Evolutionary conservation across 1,284 basidiomycete species (phyloP).

Genomic region (Bjerkandera adusta): DNA sequence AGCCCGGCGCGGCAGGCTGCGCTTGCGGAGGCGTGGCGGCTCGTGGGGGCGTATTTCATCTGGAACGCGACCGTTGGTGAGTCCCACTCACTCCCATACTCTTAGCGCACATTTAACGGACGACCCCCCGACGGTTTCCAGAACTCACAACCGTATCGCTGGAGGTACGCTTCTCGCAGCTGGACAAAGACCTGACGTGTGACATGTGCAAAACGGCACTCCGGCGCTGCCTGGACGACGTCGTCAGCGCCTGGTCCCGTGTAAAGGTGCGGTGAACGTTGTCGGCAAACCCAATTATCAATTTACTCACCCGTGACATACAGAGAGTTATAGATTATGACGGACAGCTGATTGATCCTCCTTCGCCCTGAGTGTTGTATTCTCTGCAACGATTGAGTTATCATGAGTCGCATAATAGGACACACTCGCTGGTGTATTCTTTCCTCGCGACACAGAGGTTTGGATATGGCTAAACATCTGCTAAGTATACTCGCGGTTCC

Average conservation of each 20-base stretch:
- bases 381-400: no score
- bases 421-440: no score
- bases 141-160: background rate
- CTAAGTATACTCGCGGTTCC: no score
- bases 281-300: no score
- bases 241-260: constrained; percentile 66
- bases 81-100: background rate
- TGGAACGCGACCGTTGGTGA: constrained; percentile 36
- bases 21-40: constrained; percentile 34
- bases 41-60: constrained; percentile 33
- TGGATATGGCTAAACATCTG: no score
- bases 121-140: background rate
- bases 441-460: no score
- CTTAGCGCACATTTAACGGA: background rate
- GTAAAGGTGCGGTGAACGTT: constrained; percentile 49
- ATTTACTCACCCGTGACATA: no score
- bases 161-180: constrained; percentile 13
- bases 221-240: constrained; percentile 55
- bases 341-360: no score
- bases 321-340: no score
- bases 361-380: no score
- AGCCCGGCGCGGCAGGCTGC: constrained; percentile 26
- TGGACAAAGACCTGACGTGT: constrained; percentile 31
- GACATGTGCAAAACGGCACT: constrained; percentile 47
- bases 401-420: no score